A percentile compares a stretch with the other conserved stretches of the same genome.
Conservation (phyloP, 257 asterid genomes). For the Gentiana macrophylla region DNA sequence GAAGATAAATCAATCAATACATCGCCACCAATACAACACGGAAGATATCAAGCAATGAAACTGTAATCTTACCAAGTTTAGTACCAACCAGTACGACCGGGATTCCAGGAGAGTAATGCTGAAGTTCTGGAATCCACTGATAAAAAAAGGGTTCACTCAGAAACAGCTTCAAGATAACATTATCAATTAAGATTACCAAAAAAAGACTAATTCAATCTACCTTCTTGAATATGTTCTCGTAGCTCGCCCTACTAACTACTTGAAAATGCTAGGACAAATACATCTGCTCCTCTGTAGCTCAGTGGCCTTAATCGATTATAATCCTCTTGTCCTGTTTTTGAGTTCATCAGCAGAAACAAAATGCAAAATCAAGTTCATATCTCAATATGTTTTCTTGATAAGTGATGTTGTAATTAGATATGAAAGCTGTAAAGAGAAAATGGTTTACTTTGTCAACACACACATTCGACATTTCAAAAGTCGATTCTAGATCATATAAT, state of each 20-base stretch:
- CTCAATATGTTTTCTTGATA: neutral
- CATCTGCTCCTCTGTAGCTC: conserved; percentile 97
- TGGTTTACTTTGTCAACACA: neutral
- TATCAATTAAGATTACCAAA: neutral
- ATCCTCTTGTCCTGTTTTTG: conserved; percentile 77
- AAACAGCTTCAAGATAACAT: conserved; percentile 3
- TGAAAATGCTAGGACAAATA: conserved; percentile 86
- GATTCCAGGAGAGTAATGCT: conserved; percentile 78
- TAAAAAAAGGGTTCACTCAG: conserved; percentile 11
- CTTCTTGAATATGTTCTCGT: conserved; percentile 84
- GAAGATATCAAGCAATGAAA: neutral
- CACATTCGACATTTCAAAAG: no score
- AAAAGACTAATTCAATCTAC: conserved; percentile 19
- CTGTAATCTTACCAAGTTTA: conserved; percentile 50
- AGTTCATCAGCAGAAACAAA: no score
- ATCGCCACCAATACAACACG: neutral
- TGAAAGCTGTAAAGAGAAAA: neutral
- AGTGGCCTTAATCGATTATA: conserved; percentile 89
- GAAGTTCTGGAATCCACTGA: conserved; percentile 98
- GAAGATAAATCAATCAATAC: neutral
- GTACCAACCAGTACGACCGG: conserved; percentile 86
- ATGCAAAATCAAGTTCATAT: conserved; percentile 11
- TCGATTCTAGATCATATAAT: no score
- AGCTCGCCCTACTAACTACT: conserved; percentile 90
- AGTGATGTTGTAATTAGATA: neutral